Evolutionary conservation across 1,284 basidiomycete species (phyloP).

Genomic region (Fomitopsis palustris): DNA sequence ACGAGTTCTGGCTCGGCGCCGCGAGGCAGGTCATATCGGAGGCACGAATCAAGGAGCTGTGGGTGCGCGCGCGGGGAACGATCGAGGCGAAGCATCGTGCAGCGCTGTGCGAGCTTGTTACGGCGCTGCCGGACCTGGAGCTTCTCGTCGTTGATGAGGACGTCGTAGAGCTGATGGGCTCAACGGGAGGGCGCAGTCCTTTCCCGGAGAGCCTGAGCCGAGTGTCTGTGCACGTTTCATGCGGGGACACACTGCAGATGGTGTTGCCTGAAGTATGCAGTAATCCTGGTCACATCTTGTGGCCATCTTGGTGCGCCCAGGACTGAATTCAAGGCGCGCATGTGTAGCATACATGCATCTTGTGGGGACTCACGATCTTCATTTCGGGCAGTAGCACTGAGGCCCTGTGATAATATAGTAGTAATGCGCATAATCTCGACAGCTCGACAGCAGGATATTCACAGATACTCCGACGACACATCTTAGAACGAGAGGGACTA

Average conservation of each 20-base stretch:
- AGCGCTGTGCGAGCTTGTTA: background rate
- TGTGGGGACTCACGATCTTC: too few relatives aligned
- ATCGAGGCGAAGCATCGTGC: background rate
- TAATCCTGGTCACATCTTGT: background rate
- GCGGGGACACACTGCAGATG: background rate
- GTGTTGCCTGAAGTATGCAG: background rate
- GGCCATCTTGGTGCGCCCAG: background rate
- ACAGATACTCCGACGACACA: background rate
- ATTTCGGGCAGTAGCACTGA: too few relatives aligned
- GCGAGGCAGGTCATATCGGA: background rate
- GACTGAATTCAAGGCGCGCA: background rate
- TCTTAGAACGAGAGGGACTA: background rate
- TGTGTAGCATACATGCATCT: too few relatives aligned
- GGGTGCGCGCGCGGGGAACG: background rate
- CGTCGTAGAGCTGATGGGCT: background rate
- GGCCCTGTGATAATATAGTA: too few relatives aligned
- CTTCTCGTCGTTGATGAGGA: background rate
- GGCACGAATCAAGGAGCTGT: background rate
- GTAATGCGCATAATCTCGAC: background rate
- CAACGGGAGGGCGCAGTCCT: background rate
- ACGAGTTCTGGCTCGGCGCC: background rate
- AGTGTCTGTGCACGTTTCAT: background rate
- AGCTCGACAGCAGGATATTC: background rate
- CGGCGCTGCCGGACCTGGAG: background rate
- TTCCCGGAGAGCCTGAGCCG: background rate